Percentiles rank a stretch among this genome's conserved stretches.
Evolutionary conservation across 1,139 yeast species (phyloP).

Genomic region (Saccharomycopsis hybrid): DNA sequence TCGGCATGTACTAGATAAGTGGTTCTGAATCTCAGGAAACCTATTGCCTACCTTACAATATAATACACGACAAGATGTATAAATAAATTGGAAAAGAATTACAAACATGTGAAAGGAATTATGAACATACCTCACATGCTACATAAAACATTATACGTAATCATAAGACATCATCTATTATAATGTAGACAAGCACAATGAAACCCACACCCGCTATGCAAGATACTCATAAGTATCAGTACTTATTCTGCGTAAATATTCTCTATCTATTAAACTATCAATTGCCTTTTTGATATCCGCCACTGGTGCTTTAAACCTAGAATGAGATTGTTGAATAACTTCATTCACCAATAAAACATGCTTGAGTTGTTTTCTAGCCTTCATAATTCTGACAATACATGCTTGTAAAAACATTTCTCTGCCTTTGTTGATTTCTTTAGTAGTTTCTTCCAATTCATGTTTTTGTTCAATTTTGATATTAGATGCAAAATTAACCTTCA

Average conservation of each 20-base stretch:
- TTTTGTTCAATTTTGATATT: constrained; percentile 74
- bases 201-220: constrained; percentile 37
- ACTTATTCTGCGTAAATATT: constrained; percentile 73
- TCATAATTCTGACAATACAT: constrained; percentile 94
- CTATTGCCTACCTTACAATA: no score
- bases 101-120: no score
- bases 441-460: constrained; percentile 77
- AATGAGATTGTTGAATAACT: constrained; percentile 79
- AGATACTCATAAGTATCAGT: constrained; percentile 74
- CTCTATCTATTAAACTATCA: constrained; percentile 79
- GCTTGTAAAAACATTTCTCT: constrained; percentile 85
- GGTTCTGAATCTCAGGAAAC: no score
- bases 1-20: no score
- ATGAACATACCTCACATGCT: no score
- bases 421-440: constrained; percentile 79
- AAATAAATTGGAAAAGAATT: no score
- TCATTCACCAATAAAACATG: constrained; percentile 83
- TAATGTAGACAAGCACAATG: neutral
- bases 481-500: constrained; percentile 77
- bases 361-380: constrained; percentile 73
- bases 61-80: no score
- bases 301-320: constrained; percentile 79
- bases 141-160: no score
- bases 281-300: constrained; percentile 84
- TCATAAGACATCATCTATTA: no score